Percentiles rank a stretch among this genome's conserved stretches.
Evolutionary conservation across 805 yeast genomes (phyloP).

Genomic region (Yamadazyma insecticola): DNA sequence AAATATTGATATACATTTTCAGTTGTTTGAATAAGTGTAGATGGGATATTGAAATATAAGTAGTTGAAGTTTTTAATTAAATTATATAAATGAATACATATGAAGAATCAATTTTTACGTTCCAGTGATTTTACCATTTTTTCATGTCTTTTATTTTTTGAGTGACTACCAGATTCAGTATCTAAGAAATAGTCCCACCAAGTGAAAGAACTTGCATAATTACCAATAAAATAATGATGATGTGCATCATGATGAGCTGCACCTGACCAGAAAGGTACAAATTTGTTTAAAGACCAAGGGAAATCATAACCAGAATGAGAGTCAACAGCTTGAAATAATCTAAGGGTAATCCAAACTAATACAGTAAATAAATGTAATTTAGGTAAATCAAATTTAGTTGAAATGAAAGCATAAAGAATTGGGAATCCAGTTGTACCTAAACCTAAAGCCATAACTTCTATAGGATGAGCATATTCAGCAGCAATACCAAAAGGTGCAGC

Average conservation of each 20-base stretch:
- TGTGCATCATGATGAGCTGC: conserved; percentile 98
- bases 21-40: no score
- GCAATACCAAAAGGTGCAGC: conserved; percentile 98
- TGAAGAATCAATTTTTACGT: no score
- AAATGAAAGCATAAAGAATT: conserved; percentile 70
- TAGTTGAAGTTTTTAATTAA: no score
- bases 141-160: conserved; percentile 68
- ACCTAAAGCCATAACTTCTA: conserved; percentile 86
- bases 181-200: conserved; percentile 89
- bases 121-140: conserved; percentile 54
- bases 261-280: conserved; percentile 96
- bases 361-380: conserved; percentile 83
- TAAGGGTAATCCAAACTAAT: conserved; percentile 77
- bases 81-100: no score
- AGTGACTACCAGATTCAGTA: conserved; percentile 88
- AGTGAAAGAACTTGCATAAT: conserved; percentile 91
- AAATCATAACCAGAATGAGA: conserved; percentile 98
- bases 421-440: conserved; percentile 97
- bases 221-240: conserved; percentile 93
- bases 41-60: no score
- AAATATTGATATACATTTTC: no score
- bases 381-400: conserved; percentile 40
- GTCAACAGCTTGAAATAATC: conserved; percentile 95
- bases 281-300: conserved; percentile 92
- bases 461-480: conserved; percentile 97